These are phyloP conservation scores for Pyrenochaeta sp. DNA, from an alignment of 2,329 filamentous ascomycete genomes.

Conservation along the genomic window DNA sequence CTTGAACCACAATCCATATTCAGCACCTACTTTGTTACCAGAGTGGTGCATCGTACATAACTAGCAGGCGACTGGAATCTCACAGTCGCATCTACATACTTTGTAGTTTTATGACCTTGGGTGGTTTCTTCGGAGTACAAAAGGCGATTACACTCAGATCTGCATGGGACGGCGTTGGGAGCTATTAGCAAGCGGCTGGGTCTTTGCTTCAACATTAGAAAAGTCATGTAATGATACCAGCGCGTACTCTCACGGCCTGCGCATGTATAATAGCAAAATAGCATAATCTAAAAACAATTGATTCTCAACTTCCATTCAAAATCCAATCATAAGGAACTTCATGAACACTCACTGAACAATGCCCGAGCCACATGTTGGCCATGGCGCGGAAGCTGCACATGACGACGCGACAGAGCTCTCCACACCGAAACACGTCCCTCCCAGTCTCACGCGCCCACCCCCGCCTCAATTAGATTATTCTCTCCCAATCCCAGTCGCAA, in stretches of 20 bases:
- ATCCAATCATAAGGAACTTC: too few relatives aligned
- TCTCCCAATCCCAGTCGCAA: conserved; percentile 38
- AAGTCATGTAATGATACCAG: conserved; percentile 15
- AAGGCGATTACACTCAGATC: conserved; percentile 4
- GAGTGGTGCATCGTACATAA: conserved; percentile 1
- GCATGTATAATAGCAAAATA: conserved; percentile 10
- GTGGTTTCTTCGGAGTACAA: neutral
- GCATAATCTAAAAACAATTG: neutral
- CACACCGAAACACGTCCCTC: conserved; percentile 21
- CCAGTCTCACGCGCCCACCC: conserved; percentile 14
- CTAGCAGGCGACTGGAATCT: neutral
- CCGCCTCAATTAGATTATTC: neutral
- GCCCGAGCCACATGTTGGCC: neutral
- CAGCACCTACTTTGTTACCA: neutral
- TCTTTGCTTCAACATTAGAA: neutral
- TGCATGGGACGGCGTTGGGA: conserved; percentile 17
- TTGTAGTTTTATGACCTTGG: conserved; percentile 7
- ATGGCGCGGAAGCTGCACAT: conserved; percentile 11
- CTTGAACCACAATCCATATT: conserved; percentile 2
- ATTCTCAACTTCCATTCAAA: neutral
- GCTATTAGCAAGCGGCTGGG: neutral
- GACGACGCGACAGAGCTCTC: conserved; percentile 19
- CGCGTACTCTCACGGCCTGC: conserved; percentile 1
- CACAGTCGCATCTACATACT: neutral
- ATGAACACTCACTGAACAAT: neutral